These are phyloP conservation scores for Rhodotorula toruloides DNA, from an alignment of 768 basidiomycete species.

Conservation along the genomic window DNA sequence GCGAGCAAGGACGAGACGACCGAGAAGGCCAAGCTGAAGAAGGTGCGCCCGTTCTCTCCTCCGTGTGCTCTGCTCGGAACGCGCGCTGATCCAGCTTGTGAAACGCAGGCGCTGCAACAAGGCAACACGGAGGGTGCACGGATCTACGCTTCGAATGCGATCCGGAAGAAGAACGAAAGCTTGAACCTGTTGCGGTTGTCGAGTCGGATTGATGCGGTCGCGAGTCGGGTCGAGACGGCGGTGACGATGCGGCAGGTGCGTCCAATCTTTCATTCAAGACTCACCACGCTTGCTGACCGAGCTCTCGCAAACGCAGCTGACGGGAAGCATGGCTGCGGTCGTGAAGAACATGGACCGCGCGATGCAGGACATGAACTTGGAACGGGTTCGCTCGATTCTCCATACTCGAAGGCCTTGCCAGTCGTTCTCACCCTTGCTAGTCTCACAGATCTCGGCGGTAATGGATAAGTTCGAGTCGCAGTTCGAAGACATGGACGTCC, in stretches of 20 bases:
- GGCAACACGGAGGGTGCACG: conserved; percentile 94
- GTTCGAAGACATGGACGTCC: conserved; percentile 94
- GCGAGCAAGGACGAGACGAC: conserved; percentile 88
- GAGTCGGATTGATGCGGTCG: conserved; percentile 81
- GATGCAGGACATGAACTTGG: conserved; percentile 98
- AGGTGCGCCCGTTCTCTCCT: conserved; percentile 54
- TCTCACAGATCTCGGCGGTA: conserved; percentile 77
- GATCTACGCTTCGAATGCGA: conserved; percentile 97
- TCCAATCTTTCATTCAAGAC: background rate
- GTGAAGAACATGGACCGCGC: conserved; percentile 98
- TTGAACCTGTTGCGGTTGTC: conserved; percentile 84
- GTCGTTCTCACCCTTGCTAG: background rate
- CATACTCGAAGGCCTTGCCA: background rate
- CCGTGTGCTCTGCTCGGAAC: background rate
- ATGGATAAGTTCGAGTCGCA: conserved; percentile 99
- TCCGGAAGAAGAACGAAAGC: conserved; percentile 92
- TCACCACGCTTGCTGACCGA: background rate
- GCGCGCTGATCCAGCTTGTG: background rate
- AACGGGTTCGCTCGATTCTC: conserved; percentile 58
- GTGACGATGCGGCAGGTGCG: conserved; percentile 74
- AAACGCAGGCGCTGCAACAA: conserved; percentile 78
- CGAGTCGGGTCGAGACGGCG: conserved; percentile 93
- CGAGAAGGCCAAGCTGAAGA: conserved; percentile 88
- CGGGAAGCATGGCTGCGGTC: conserved; percentile 92
- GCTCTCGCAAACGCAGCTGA: conserved; percentile 55